Base-by-base conservation (phyloP, 2,329 filamentous ascomycete species). In the Bipolaris gigantea region DNA sequence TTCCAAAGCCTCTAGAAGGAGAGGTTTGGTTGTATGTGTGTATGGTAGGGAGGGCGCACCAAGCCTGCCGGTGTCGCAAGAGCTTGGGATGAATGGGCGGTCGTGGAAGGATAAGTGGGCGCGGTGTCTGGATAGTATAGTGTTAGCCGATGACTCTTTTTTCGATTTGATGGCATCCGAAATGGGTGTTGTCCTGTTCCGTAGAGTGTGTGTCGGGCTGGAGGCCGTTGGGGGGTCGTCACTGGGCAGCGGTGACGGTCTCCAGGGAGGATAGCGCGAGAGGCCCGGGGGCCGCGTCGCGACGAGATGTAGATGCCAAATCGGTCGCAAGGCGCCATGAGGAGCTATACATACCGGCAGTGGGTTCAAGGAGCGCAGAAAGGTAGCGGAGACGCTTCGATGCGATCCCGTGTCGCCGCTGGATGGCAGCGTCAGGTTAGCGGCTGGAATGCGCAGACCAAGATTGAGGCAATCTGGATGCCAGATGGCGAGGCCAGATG, bases 31-130 rank as follows among this genome's bases (percentile, higher is more conserved):
- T 43, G 56, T 57, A 57, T 63, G 57, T 65, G 48, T 59, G 48
- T 55, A 61, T 60, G 52, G 60, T 49, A 61, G 55, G 61, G 53
- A n/a, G 55, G 64, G 59, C 59, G 59, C 63, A 71, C 70, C 67
- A 69, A 71, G 66, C 64, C 68, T 64, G 71, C 70, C 71, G 70
- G 71, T 72, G 72, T 75, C 71, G 72, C 71, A 74, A 74, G 63
- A 69, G 56, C 56, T 63, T 53, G 67, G 60, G 57, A 63, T 61
- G 65, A 62, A 64, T 59, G 62, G 62, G 65, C 65, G 66, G 65
- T 65, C 63, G 68, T 61, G 51, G 60, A 65, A 65, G 64, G 64
- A 64, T 54, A 59, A 49, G 49, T 56, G 56, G 55, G 50, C 60
- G 62, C 60, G 50, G 54, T 57, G 55, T 57, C 70, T 72, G 57